Conservation (phyloP, 495 filamentous ascomycete species). For the Podospora pseudocomata region DNA sequence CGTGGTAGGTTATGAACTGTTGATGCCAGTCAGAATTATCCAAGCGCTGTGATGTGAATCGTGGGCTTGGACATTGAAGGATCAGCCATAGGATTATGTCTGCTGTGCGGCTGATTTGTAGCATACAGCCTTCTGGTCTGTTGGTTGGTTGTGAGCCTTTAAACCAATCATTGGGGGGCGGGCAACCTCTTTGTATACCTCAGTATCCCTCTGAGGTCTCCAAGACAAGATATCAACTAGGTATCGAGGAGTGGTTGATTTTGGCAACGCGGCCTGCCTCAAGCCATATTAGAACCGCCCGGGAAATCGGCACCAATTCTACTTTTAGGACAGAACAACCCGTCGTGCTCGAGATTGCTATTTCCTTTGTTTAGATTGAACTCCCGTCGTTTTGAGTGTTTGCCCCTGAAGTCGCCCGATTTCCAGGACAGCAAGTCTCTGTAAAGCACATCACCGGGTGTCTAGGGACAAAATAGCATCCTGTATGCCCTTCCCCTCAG, state of each 20-base stretch:
- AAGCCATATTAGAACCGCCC: not conserved
- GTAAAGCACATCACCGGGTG: not conserved
- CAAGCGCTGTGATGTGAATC: not conserved
- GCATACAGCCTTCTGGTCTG: no score
- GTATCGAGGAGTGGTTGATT: not conserved
- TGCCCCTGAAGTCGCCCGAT: not conserved
- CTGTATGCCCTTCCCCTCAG: slow-evolving; percentile 2
- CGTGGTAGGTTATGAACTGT: not conserved
- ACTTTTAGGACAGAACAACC: not conserved
- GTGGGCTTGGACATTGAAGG: not conserved
- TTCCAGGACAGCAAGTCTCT: not conserved
- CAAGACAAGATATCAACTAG: not conserved
- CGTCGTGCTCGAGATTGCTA: not conserved
- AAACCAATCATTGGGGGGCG: no score
- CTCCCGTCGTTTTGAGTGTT: not conserved
- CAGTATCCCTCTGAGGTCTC: no score
- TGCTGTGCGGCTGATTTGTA: no score
- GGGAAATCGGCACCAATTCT: not conserved
- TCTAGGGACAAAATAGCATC: not conserved
- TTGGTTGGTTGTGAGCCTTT: no score
- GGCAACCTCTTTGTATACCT: no score
- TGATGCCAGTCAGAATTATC: not conserved
- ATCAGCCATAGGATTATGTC: no score
- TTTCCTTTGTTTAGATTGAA: not conserved
- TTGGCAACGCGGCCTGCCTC: not conserved